Conservation (phyloP, 768 basidiomycete species). For the Serendipita indica region DNA sequence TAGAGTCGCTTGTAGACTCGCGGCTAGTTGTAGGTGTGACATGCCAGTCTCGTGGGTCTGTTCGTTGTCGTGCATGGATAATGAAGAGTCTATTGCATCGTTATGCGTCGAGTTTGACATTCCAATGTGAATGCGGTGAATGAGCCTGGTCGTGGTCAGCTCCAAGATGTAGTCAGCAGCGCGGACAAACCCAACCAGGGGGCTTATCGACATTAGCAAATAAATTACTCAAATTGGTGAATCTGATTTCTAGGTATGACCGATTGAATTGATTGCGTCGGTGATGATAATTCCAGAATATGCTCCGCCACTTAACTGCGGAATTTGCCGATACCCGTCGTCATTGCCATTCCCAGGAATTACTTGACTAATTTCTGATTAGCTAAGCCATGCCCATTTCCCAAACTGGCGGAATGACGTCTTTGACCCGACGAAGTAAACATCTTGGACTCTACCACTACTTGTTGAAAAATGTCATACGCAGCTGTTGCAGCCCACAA, state of each 20-base stretch:
- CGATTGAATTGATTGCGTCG: background rate
- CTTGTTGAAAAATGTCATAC: constrained; percentile 43
- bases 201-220: background rate
- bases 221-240: background rate
- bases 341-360: too few relatives aligned
- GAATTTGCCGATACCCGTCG: too few relatives aligned
- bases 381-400: too few relatives aligned
- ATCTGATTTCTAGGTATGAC: background rate
- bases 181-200: background rate
- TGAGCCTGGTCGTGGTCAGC: background rate
- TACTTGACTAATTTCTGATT: too few relatives aligned
- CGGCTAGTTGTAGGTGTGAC: background rate
- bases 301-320: too few relatives aligned
- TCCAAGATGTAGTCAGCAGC: background rate
- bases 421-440: background rate
- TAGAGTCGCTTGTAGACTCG: background rate
- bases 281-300: too few relatives aligned
- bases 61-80: background rate
- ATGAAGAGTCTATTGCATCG: background rate
- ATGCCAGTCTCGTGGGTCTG: background rate
- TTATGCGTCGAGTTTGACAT: background rate
- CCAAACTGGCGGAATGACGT: background rate
- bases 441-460: constrained; percentile 4
- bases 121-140: background rate
- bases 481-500: constrained; percentile 51